Conservation (phyloP, 2,329 filamentous ascomycete genomes). For the Diaporthe sp. region DNA sequence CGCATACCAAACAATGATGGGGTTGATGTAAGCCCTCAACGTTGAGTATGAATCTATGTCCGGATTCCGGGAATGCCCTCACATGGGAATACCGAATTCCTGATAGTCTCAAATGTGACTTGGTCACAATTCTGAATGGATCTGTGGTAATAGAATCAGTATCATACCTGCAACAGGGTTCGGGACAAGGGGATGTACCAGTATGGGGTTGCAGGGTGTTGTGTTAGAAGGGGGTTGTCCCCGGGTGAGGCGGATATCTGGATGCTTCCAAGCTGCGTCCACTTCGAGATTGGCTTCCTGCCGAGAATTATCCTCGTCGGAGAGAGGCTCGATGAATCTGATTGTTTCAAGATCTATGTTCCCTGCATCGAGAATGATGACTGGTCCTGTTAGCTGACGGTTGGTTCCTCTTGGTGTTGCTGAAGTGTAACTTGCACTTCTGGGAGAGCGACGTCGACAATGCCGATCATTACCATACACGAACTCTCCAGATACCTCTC, state of each 20-base stretch:
- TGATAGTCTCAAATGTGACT: conserved; percentile 33
- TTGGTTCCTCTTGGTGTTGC: not conserved
- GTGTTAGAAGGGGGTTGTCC: conserved; percentile 16
- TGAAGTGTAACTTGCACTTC: not conserved
- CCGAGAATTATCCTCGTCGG: conserved; percentile 65
- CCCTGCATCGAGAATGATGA: conserved; percentile 48
- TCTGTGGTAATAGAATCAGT: not conserved
- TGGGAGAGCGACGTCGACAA: not conserved
- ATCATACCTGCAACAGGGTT: not conserved
- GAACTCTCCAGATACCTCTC: not conserved
- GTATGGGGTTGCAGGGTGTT: not conserved
- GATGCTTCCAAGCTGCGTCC: conserved; percentile 64
- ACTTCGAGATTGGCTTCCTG: conserved; percentile 61
- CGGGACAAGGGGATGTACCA: not conserved
- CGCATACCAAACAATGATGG: conserved; percentile 58
- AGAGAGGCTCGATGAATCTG: conserved; percentile 66
- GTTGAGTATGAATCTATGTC: conserved; percentile 61
- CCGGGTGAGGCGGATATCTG: conserved; percentile 5
- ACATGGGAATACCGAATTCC: conserved; percentile 60
- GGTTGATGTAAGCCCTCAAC: conserved; percentile 58
- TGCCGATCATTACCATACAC: not conserved
- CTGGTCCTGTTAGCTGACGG: conserved; percentile 34
- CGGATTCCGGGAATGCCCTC: conserved; percentile 59
- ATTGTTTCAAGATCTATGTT: conserved; percentile 45
- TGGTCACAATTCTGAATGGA: not conserved